A percentile compares a stretch with the other conserved stretches of the same genome.
Conservation (phyloP, 2,329 filamentous ascomycete species). For the Didymella pinodella region DNA sequence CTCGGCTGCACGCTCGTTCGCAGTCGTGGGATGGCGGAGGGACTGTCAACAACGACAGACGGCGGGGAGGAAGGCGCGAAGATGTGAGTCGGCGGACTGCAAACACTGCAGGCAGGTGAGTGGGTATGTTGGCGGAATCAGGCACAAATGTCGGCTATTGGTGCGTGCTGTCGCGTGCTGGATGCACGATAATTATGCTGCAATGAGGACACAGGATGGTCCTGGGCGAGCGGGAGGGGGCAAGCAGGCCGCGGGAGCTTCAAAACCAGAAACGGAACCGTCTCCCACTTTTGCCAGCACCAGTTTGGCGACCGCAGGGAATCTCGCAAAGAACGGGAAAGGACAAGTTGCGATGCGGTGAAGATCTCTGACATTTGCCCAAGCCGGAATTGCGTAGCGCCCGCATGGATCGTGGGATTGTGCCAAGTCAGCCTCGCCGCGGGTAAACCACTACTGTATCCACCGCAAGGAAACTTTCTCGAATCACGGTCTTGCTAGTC, state of each 20-base stretch:
- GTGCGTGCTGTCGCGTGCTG: constrained; percentile 48
- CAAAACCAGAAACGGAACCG: constrained; percentile 10
- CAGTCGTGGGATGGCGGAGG: constrained; percentile 5
- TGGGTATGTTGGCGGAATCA: constrained; percentile 29
- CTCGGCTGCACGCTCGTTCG: constrained; percentile 21
- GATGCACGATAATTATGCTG: constrained; percentile 31
- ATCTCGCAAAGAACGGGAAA: constrained; percentile 16
- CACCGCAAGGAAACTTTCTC: constrained; percentile 20
- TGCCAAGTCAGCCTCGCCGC: constrained; percentile 18
- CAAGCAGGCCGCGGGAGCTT: neutral
- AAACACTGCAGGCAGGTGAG: constrained; percentile 27
- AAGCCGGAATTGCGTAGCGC: constrained; percentile 27
- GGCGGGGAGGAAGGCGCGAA: constrained; percentile 12
- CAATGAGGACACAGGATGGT: constrained; percentile 18
- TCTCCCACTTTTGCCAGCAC: constrained; percentile 15
- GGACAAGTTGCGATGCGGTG: constrained; percentile 33
- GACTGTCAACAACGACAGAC: constrained; percentile 2
- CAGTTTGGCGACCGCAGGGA: constrained; percentile 6
- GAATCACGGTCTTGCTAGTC: constrained; percentile 17
- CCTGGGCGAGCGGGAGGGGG: constrained; percentile 20
- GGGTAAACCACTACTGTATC: constrained; percentile 7
- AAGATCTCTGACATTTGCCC: constrained; percentile 22
- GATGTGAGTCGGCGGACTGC: constrained; percentile 8
- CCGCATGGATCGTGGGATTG: constrained; percentile 20
- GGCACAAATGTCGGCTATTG: constrained; percentile 41